phyloP scores from a whole-genome alignment of 108 stramenopile species.

The Skeletonema potamos region DNA sequence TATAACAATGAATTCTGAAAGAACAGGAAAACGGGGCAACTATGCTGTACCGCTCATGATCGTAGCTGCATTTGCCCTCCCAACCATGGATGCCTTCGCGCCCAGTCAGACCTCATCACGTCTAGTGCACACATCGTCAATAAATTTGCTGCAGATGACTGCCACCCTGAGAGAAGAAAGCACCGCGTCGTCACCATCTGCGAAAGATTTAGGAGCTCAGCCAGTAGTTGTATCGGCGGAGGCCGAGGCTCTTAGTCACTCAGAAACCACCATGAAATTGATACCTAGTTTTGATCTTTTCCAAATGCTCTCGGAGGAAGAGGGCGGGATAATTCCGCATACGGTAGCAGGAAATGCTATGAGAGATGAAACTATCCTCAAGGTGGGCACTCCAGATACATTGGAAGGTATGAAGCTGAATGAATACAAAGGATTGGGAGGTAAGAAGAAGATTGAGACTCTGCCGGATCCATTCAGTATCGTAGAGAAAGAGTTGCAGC shows the following conservation, averaged over 20 bases:
- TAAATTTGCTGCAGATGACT: conserved; percentile 36
- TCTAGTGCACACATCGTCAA: conserved; percentile 2
- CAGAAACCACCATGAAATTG: conserved; percentile 85
- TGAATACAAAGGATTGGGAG: conserved; percentile 61
- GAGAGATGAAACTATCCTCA: conserved; percentile 57
- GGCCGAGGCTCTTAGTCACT: conserved; percentile 82
- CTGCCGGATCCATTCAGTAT: conserved; percentile 88
- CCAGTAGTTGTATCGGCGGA: conserved; percentile 84
- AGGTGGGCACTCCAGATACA: conserved; percentile 58
- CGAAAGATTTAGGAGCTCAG: conserved; percentile 20
- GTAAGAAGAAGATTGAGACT: conserved; percentile 61
- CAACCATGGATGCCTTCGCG: conserved; percentile 24
- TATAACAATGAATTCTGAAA: conserved; percentile 4
- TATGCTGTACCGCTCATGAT: conserved; percentile 3
- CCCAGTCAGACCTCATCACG: conserved; percentile 19
- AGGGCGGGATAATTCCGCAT: conserved; percentile 70
- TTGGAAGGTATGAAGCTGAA: conserved; percentile 58
- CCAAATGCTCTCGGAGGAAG: conserved; percentile 70
- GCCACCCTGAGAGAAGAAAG: conserved; percentile 29
- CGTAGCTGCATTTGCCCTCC: conserved; percentile 7
- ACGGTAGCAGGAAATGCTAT: conserved; percentile 68
- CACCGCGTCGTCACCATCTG: conserved; percentile 10
- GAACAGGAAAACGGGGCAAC: conserved; percentile 8
- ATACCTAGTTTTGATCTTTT: conserved; percentile 84
- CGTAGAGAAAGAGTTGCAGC: conserved; percentile 90